Evolutionary conservation across 2,329 filamentous ascomycete species (phyloP), one percentile per base, ranked within the genome.

Genomic region (Trichophyton mentagrophytes): DNA sequence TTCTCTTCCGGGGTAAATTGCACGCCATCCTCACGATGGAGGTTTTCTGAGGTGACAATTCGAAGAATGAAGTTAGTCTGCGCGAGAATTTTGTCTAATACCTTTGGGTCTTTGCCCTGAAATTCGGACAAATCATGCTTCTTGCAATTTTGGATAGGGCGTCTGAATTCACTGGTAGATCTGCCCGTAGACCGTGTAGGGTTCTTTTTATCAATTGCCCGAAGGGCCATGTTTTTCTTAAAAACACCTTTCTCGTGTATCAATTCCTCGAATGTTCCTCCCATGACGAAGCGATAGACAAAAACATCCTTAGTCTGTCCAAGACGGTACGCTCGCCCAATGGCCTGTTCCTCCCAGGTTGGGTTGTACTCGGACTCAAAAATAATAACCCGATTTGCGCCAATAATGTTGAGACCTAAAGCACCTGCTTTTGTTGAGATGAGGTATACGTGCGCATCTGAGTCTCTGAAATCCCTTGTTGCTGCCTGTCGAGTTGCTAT

Each of bases 321-420:
- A 38, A 96, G 82, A 0, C 91, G 88, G 72, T 93, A 96, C 0
- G 89, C 87, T 59, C 91, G 82, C 1, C 90, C 91, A 58, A 96
- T 83, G 1, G 91, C 91, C 73, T 96, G 91, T 67, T 90, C 86
- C 71, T 96, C 91, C 69, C 85, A 80, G 3, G 85, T 81, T 0
- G 91, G 91, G 64, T 91, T 93, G 74, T 85, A 96, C 63, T 80
- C 79, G 68, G 87, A 89, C 70, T 96, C 91, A 61, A 95, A 87
- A 20, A 96, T 86, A 20, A 96, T 81, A 0, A 96, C 88, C 20
- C 91, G 83, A 69, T 90, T 96, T 0, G 91, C 91, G 1, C 87
- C 85, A 46, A 83, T 82, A 11, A 96, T 86, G 65, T 96, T 96
- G 57, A 96, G 77, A 0, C 91, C 91, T 1, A 90, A 76, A 0